Evolutionary conservation across 495 filamentous ascomycete genomes (phyloP).

Genomic region (Astrothelium subdiscretum): DNA sequence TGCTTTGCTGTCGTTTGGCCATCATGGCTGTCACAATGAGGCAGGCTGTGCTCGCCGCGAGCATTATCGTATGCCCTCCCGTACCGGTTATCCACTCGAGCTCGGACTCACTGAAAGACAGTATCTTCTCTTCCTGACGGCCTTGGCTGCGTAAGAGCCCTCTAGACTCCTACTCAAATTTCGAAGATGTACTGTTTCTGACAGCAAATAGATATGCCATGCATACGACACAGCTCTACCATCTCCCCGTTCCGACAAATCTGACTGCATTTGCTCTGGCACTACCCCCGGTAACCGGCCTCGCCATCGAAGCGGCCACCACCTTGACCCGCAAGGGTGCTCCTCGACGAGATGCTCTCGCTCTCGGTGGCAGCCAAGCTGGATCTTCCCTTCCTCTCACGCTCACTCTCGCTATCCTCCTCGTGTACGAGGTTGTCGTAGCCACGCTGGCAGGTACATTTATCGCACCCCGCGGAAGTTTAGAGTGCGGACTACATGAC

Average conservation of each 20-base stretch:
- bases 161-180: not conserved
- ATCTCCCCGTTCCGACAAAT: constrained; percentile 38
- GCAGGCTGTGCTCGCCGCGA: constrained; percentile 12
- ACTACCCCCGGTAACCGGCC: constrained; percentile 39
- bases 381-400: constrained; percentile 1
- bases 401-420: constrained; percentile 32
- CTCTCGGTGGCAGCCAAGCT: constrained; percentile 29
- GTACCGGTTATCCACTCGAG: not conserved
- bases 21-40: constrained; percentile 14
- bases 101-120: constrained; percentile 8
- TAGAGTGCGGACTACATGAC: constrained; percentile 40
- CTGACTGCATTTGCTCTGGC: constrained; percentile 39
- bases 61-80: constrained; percentile 13
- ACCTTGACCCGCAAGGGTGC: constrained; percentile 29
- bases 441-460: constrained; percentile 46
- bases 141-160: constrained; percentile 15
- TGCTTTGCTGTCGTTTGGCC: not conserved
- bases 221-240: constrained; percentile 34
- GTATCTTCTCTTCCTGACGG: constrained; percentile 24
- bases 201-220: constrained; percentile 35
- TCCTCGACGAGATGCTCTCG: constrained; percentile 19
- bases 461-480: constrained; percentile 33
- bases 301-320: constrained; percentile 38
- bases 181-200: not conserved
- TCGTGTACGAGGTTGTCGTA: constrained; percentile 38